Percentiles rank a stretch among this genome's conserved stretches.
phyloP scores from a whole-genome alignment of 2,329 filamentous ascomycete genomes.

The Colletotrichum sp. region DNA sequence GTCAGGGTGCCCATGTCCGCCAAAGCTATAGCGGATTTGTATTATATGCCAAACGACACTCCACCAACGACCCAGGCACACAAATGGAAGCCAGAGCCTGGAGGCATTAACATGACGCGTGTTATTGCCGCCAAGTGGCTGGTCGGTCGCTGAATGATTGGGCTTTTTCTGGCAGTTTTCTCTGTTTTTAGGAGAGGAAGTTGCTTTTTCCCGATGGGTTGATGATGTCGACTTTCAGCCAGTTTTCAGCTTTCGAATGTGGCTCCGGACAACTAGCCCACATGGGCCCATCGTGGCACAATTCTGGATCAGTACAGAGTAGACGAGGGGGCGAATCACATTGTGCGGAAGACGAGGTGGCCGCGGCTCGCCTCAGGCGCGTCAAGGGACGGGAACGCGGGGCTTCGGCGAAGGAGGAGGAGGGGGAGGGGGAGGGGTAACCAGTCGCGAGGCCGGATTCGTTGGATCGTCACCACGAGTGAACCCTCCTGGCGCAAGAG shows the following conservation, averaged over 20 bases:
- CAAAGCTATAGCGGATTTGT: constrained; percentile 16
- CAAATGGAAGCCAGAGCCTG: neutral
- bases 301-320: neutral
- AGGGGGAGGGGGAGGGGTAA: neutral
- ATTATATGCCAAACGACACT: constrained; percentile 24
- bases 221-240: neutral
- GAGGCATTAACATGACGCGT: constrained; percentile 29
- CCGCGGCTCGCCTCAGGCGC: constrained; percentile 11
- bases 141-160: neutral
- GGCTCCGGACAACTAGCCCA: neutral
- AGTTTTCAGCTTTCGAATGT: neutral
- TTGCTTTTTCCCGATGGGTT: neutral
- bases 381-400: neutral
- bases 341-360: constrained; percentile 4
- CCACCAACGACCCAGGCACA: neutral
- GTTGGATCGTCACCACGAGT: constrained; percentile 2
- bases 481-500: constrained; percentile 6
- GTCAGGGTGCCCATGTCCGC: constrained; percentile 12
- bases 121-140: constrained; percentile 17
- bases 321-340: neutral
- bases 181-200: neutral
- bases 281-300: constrained; percentile 1
- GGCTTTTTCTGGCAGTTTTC: neutral
- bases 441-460: constrained; percentile 3
- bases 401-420: neutral